Evolutionary conservation across 2,329 filamentous ascomycete species (phyloP).

Genomic region (Elsinoe necatrix): DNA sequence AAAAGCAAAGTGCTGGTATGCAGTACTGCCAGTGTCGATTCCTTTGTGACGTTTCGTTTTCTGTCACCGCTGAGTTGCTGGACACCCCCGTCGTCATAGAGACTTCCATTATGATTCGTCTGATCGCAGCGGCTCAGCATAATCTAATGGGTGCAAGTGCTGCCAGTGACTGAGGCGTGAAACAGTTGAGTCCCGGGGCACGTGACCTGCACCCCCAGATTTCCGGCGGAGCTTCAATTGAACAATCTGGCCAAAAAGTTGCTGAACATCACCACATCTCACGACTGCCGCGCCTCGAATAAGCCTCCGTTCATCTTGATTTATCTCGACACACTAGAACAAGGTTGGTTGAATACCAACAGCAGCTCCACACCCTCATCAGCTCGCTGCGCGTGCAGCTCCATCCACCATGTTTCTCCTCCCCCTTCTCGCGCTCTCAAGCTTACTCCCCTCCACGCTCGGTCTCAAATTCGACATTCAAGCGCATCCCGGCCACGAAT

Average conservation of each 20-base stretch:
- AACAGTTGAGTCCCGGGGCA: background rate
- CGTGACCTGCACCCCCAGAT: constrained; percentile 3
- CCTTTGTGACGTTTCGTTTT: too few relatives aligned
- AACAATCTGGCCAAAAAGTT: background rate
- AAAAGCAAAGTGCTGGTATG: too few relatives aligned
- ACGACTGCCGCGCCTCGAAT: background rate
- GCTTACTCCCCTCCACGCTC: constrained; percentile 36
- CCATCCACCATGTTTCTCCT: constrained; percentile 21
- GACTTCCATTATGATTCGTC: too few relatives aligned
- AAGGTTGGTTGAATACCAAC: background rate
- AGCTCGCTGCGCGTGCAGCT: constrained; percentile 7
- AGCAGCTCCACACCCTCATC: background rate
- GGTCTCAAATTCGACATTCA: constrained; percentile 92
- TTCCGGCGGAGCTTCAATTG: background rate
- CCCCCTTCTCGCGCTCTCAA: constrained; percentile 31
- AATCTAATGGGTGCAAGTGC: too few relatives aligned
- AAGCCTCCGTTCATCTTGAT: background rate
- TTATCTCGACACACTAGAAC: background rate
- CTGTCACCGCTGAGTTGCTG: too few relatives aligned
- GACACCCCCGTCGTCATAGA: too few relatives aligned
- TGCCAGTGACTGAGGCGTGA: background rate
- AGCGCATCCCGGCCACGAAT: constrained; percentile 56
- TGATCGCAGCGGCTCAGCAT: too few relatives aligned
- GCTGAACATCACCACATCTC: background rate
- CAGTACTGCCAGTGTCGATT: too few relatives aligned